A percentile compares a stretch with the other conserved stretches of the same genome.
These are phyloP conservation scores for Scedosporium minutisporum DNA, from an alignment of 2,329 filamentous ascomycete genomes.

Conservation along the genomic window DNA sequence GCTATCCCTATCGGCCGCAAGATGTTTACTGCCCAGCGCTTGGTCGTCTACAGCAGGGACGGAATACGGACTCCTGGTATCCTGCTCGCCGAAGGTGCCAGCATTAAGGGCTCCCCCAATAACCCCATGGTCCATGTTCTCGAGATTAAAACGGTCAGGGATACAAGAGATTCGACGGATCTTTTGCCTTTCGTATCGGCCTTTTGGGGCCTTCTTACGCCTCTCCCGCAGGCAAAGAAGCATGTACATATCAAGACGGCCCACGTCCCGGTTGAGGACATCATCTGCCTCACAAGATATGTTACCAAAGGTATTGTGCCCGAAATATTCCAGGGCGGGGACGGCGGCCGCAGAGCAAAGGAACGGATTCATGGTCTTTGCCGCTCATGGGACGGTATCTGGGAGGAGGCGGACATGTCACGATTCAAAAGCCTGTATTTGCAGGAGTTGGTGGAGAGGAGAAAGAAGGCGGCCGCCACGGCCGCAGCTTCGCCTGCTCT, in stretches of 20 bases:
- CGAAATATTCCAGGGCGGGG: constrained; percentile 46
- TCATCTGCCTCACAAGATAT: constrained; percentile 77
- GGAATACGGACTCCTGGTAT: constrained; percentile 76
- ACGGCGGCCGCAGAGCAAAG: constrained; percentile 44
- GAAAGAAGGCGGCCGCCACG: constrained; percentile 51
- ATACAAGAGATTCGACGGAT: constrained; percentile 70
- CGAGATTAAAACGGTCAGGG: constrained; percentile 61
- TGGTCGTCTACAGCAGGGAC: constrained; percentile 79
- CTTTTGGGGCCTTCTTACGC: constrained; percentile 59
- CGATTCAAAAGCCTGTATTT: constrained; percentile 75
- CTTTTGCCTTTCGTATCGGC: constrained; percentile 70
- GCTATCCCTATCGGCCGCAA: constrained; percentile 74
- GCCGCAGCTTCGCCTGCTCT: constrained; percentile 58
- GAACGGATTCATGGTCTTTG: constrained; percentile 61
- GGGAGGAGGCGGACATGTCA: constrained; percentile 76
- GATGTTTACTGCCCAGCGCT: constrained; percentile 63
- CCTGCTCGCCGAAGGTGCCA: constrained; percentile 65
- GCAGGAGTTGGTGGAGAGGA: constrained; percentile 67
- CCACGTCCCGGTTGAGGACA: constrained; percentile 63
- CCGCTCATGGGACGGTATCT: constrained; percentile 64
- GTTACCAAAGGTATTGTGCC: constrained; percentile 49
- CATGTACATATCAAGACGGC: constrained; percentile 59
- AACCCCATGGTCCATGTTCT: constrained; percentile 67
- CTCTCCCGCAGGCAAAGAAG: constrained; percentile 54
- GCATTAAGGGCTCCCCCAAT: constrained; percentile 43